phyloP scores from a whole-genome alignment of 768 basidiomycete species.

The Rossbeevera mucosa region DNA sequence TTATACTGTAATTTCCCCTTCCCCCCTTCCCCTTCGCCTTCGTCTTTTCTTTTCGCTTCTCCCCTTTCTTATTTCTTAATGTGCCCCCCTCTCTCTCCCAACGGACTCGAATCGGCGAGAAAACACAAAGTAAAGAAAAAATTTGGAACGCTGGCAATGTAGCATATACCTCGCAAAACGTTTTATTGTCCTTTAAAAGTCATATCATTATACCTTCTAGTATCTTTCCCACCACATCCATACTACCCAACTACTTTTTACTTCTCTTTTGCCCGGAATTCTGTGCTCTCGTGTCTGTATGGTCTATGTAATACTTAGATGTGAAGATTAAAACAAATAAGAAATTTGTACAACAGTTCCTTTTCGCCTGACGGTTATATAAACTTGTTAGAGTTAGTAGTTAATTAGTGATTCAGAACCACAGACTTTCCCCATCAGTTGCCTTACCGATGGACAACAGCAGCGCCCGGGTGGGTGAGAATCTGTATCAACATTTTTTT shows the following conservation, averaged over 20 bases:
- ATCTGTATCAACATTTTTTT: too few relatives aligned
- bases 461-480: not conserved
- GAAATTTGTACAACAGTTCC: slow-evolving; percentile 7
- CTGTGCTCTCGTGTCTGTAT: not conserved
- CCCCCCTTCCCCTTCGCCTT: not conserved
- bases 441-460: not conserved
- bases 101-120: not conserved
- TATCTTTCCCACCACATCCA: not conserved
- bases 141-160: slow-evolving; percentile 16
- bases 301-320: slow-evolving; percentile 15
- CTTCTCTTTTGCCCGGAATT: not conserved
- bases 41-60: slow-evolving; percentile 21
- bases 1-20: slow-evolving; percentile 23
- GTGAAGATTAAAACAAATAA: slow-evolving; percentile 1
- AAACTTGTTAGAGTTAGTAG: not conserved
- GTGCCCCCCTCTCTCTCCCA: not conserved
- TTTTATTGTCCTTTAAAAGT: slow-evolving; percentile 4
- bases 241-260: not conserved
- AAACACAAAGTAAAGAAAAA: slow-evolving; percentile 10
- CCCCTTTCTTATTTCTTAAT: not conserved
- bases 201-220: slow-evolving; percentile 24
- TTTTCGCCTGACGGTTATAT: not conserved
- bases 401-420: too few relatives aligned
- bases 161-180: slow-evolving; percentile 14
- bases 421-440: not conserved